Base-by-base conservation (phyloP, 345 rosid genomes). In the Linum usitatissimum region DNA sequence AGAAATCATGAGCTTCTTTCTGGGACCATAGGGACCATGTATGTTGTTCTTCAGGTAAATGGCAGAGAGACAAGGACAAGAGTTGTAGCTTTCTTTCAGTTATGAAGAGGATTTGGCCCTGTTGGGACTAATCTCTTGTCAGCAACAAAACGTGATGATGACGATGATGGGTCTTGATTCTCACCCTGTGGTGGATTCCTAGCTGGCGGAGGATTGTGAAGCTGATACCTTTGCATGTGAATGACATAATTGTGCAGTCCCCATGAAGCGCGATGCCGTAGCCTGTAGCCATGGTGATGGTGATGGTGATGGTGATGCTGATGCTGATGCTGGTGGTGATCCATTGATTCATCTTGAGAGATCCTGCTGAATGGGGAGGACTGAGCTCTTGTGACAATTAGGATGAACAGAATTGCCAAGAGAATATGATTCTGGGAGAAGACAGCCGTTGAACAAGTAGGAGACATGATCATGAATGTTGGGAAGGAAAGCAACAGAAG, bases 31-130 rank as follows among this genome's bases (percentile, higher is more conserved):
- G 38, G 38, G 38, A 34, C 38, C 38, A 34, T 34, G 38, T 34
- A 34, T 34, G 38, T 34, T 34, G 1, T 34, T 34, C 38, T 3
- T 34, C 38, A 34, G 38, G 38, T 4, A 34, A 34, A 34, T 34
- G 38, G 8, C 38, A 34, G 38, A 34, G 38, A n/a, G 8, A 34
- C 28, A 34, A 34, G 38, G 38, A 34, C 38, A 34, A 45, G 7
- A 10, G 17, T 2, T 3, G 9, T 45, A 14, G 51, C 15, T 12
- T 55, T 55, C 9, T 55, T 17, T 55, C 59, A 55, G 59, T 55
- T 55, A 13, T 55, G 59, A 28, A 55, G 59, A 28, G 59, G 59
- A 28, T 55, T 55, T n/a, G 59, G 21, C 59, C 59, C 59, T 6
- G 59, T n/a, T 18, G 59, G 59, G 1, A 55, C 59, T 0, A 18